These are phyloP conservation scores for Anisodus acutangulus DNA, from an alignment of 257 asterid species.

Conservation along the genomic window DNA sequence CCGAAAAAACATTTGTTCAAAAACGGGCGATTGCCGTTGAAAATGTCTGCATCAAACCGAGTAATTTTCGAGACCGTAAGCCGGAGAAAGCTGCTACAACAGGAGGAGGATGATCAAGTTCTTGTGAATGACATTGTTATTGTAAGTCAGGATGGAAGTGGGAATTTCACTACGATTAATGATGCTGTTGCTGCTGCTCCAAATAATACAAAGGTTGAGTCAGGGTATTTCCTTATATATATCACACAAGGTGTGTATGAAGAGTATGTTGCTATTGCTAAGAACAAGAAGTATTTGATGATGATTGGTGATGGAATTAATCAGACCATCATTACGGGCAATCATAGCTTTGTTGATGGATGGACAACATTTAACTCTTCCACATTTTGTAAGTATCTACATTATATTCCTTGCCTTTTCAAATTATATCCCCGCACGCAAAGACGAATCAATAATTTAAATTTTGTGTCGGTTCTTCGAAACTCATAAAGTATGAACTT, in stretches of 20 bases:
- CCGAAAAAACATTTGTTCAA: conserved; percentile 17
- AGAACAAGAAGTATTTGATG: conserved; percentile 65
- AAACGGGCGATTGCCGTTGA: conserved; percentile 50
- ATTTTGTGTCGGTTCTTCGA: too few relatives aligned
- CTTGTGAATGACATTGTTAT: conserved; percentile 55
- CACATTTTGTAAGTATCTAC: conserved; percentile 56
- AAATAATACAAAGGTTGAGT: conserved; percentile 41
- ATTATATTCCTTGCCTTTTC: too few relatives aligned
- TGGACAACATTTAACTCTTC: conserved; percentile 81
- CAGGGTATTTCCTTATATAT: conserved; percentile 65
- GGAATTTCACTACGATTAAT: conserved; percentile 60
- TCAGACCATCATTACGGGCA: conserved; percentile 69
- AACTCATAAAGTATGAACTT: too few relatives aligned
- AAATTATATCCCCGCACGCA: not conserved
- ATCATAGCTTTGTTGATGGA: conserved; percentile 67
- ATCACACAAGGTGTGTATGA: conserved; percentile 66
- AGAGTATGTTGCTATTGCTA: conserved; percentile 64
- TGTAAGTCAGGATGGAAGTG: conserved; percentile 62
- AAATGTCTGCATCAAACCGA: conserved; percentile 44
- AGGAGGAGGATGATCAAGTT: conserved; percentile 41
- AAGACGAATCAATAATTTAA: too few relatives aligned
- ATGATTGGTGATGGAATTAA: conserved; percentile 83
- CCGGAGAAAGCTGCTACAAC: conserved; percentile 57
- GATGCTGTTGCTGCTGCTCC: conserved; percentile 76
- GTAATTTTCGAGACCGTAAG: conserved; percentile 42